Evolutionary conservation across 2,329 filamentous ascomycete genomes (phyloP).

Genomic region (Diaporthe amygdali): DNA sequence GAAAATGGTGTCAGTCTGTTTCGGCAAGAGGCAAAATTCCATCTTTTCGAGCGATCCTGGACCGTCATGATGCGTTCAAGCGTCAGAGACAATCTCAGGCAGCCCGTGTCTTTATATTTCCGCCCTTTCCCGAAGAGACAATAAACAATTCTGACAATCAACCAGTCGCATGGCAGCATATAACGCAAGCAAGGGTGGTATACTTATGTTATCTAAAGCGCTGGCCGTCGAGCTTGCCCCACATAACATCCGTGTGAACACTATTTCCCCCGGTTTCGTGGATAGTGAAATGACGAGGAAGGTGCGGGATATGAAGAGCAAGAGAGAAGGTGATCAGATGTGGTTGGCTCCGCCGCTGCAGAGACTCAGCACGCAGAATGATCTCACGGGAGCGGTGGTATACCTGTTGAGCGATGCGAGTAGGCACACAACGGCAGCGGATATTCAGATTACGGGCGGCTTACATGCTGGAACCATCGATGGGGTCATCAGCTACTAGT

Average conservation of each 20-base stretch:
- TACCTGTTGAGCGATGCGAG: conserved; percentile 51
- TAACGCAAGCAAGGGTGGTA: conserved; percentile 47
- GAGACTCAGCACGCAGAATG: conserved; percentile 45
- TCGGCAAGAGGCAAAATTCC: neutral
- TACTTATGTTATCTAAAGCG: conserved; percentile 45
- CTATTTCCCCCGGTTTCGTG: conserved; percentile 43
- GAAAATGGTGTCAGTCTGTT: neutral
- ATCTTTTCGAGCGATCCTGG: neutral
- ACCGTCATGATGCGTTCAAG: neutral
- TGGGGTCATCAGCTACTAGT: conserved; percentile 41
- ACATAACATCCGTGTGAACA: conserved; percentile 42
- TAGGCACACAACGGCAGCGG: conserved; percentile 46
- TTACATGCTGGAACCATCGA: conserved; percentile 45
- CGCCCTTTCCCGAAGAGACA: neutral
- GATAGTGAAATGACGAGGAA: conserved; percentile 42
- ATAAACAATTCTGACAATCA: neutral
- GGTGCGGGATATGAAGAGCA: conserved; percentile 37
- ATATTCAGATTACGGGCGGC: conserved; percentile 51
- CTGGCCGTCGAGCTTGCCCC: conserved; percentile 44
- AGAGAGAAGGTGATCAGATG: conserved; percentile 41
- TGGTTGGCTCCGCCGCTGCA: conserved; percentile 44
- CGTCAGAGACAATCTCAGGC: neutral
- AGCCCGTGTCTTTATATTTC: neutral
- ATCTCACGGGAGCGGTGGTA: conserved; percentile 46
- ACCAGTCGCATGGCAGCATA: conserved; percentile 43